These are phyloP conservation scores for Trichophaea hybrida DNA, from an alignment of 2,329 filamentous ascomycete genomes.

Conservation along the genomic window DNA sequence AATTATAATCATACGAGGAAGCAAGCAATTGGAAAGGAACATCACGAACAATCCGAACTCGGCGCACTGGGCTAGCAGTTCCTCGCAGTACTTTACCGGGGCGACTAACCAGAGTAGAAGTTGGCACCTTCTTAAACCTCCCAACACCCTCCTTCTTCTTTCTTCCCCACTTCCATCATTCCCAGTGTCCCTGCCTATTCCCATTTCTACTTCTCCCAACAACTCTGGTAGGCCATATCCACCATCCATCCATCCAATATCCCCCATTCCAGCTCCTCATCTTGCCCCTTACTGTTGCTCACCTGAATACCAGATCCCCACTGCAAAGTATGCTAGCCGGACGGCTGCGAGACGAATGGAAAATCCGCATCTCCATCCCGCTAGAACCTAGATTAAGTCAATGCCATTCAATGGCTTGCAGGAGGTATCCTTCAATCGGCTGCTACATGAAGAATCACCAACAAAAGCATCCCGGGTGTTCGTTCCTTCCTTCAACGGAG, in stretches of 20 bases:
- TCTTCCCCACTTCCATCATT: background rate
- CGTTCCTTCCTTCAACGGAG: slow-evolving; percentile 11
- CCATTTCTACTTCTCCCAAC: background rate
- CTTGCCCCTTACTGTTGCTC: no score
- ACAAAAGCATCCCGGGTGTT: slow-evolving; percentile 5
- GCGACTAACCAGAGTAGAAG: no score
- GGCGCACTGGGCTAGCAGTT: no score
- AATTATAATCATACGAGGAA: no score
- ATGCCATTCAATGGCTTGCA: background rate
- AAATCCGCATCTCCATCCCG: background rate
- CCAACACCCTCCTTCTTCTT: background rate
- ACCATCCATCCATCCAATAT: background rate
- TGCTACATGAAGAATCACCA: background rate
- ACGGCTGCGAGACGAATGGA: background rate
- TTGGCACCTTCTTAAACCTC: background rate
- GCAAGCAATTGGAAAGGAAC: no score
- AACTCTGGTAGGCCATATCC: background rate
- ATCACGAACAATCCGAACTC: no score
- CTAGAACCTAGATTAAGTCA: slow-evolving; percentile 1
- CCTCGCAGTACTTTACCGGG: no score
- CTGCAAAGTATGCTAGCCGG: background rate
- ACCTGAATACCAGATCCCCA: no score
- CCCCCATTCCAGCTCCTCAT: no score
- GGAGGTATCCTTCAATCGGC: background rate
- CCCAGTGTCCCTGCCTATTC: background rate